Evolutionary conservation across 495 filamentous ascomycete species (phyloP).

Genomic region (Xylaria venustula): DNA sequence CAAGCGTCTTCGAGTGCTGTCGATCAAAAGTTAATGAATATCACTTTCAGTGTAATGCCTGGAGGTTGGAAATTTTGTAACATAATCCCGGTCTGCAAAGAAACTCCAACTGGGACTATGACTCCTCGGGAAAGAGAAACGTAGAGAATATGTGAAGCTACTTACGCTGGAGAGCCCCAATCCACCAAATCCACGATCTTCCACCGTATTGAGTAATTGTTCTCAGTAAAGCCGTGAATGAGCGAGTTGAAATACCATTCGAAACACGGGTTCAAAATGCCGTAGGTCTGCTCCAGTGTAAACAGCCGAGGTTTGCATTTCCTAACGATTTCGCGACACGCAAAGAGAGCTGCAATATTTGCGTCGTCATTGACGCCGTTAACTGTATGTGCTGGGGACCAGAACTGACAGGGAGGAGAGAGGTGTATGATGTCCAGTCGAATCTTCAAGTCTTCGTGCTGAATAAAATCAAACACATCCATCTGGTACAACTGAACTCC

Average conservation of each 20-base stretch:
- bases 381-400: conserved; percentile 73
- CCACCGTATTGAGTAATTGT: conserved; percentile 68
- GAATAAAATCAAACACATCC: conserved; percentile 50
- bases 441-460: conserved; percentile 1
- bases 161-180: conserved; percentile 42
- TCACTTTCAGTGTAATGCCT: not conserved
- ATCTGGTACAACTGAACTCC: conserved; percentile 39
- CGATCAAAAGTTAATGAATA: not conserved
- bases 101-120: not conserved
- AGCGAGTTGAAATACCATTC: conserved; percentile 57
- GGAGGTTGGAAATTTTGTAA: too few species aligned
- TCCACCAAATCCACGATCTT: conserved; percentile 45
- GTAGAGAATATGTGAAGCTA: not conserved
- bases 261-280: conserved; percentile 51
- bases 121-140: not conserved
- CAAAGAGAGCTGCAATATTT: conserved; percentile 71
- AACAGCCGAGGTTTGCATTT: conserved; percentile 65
- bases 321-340: conserved; percentile 56
- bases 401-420: conserved; percentile 82
- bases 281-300: conserved; percentile 84
- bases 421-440: conserved; percentile 73
- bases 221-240: conserved; percentile 60
- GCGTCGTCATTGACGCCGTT: conserved; percentile 64
- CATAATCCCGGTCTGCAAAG: too few species aligned
- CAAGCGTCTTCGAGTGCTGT: conserved; percentile 47